These are phyloP conservation scores for Blastobotrys aristatus DNA, from an alignment of 1,139 yeast genomes.

Conservation along the genomic window DNA sequence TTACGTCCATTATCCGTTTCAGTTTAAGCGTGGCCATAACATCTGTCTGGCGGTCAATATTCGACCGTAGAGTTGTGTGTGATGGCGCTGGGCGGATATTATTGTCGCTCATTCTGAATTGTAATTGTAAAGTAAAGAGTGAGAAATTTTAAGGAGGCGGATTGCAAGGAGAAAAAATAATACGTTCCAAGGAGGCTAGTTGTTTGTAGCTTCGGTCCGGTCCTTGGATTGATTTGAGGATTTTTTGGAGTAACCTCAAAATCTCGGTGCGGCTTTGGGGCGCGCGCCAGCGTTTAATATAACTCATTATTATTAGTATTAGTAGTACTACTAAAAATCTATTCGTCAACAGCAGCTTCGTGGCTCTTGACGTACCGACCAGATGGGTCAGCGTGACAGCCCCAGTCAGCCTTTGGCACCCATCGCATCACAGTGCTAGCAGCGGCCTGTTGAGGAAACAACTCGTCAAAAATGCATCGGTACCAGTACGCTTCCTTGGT, in stretches of 20 bases:
- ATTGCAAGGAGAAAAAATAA: too few relatives aligned
- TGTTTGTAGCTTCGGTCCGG: too few relatives aligned
- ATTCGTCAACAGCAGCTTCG: constrained; percentile 26
- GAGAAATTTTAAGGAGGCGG: too few relatives aligned
- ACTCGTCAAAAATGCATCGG: constrained; percentile 90
- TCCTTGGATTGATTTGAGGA: constrained; percentile 9
- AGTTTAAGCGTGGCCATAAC: constrained; percentile 43
- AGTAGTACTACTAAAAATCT: not conserved
- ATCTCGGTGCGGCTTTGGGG: not conserved
- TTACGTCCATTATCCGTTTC: constrained; percentile 59
- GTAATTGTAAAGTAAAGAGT: too few relatives aligned
- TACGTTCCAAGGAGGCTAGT: too few relatives aligned
- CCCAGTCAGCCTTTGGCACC: constrained; percentile 99
- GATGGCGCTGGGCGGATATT: constrained; percentile 1
- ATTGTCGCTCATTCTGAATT: too few relatives aligned
- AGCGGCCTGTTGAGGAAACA: constrained; percentile 86
- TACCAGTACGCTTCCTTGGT: constrained; percentile 99
- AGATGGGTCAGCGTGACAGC: constrained; percentile 96
- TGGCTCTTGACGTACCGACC: constrained; percentile 95
- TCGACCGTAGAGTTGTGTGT: constrained; percentile 4
- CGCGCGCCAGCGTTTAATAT: too few relatives aligned
- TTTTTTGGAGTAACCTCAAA: not conserved
- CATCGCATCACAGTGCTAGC: constrained; percentile 98
- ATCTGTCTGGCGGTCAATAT: constrained; percentile 22
- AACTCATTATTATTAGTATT: too few relatives aligned